Evolutionary conservation across 1,284 basidiomycete genomes (phyloP).

Genomic region (Ceratobasidium sp.): DNA sequence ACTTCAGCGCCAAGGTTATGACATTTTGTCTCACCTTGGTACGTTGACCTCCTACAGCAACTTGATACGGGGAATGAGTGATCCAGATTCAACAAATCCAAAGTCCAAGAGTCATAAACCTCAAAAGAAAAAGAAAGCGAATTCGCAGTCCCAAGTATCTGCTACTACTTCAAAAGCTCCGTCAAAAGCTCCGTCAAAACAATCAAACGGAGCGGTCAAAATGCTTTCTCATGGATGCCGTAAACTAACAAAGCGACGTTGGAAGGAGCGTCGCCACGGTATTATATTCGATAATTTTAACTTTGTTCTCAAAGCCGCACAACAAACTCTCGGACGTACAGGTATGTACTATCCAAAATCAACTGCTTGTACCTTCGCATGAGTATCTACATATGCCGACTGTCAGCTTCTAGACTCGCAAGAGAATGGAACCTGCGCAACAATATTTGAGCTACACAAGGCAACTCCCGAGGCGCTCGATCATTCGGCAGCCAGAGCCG

Average conservation of each 20-base stretch:
- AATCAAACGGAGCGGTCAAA: not conserved
- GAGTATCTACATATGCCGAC: not conserved
- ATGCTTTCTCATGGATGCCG: not conserved
- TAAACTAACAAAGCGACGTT: not conserved
- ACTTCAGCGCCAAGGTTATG: slow-evolving; percentile 54
- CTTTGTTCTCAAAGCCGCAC: slow-evolving; percentile 54
- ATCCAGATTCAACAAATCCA: not conserved
- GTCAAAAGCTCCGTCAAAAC: not conserved
- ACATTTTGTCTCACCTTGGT: slow-evolving; percentile 54
- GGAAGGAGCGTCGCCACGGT: slow-evolving; percentile 46
- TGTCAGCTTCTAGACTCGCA: not conserved
- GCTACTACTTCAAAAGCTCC: no score
- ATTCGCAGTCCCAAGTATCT: not conserved
- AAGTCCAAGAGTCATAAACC: no score
- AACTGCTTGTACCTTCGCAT: not conserved
- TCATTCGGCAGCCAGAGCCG: not conserved
- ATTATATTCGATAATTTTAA: slow-evolving; percentile 60
- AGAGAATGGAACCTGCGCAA: slow-evolving; percentile 23
- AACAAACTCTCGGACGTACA: slow-evolving; percentile 57
- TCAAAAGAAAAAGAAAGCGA: not conserved
- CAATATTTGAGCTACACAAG: slow-evolving; percentile 2
- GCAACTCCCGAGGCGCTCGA: slow-evolving; percentile 46
- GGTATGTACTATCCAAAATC: slow-evolving; percentile 48
- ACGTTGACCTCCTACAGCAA: slow-evolving; percentile 54
- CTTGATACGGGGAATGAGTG: slow-evolving; percentile 44